Conservation (phyloP, 805 yeast genomes). For the Kluyveromyces aestuarii region DNA sequence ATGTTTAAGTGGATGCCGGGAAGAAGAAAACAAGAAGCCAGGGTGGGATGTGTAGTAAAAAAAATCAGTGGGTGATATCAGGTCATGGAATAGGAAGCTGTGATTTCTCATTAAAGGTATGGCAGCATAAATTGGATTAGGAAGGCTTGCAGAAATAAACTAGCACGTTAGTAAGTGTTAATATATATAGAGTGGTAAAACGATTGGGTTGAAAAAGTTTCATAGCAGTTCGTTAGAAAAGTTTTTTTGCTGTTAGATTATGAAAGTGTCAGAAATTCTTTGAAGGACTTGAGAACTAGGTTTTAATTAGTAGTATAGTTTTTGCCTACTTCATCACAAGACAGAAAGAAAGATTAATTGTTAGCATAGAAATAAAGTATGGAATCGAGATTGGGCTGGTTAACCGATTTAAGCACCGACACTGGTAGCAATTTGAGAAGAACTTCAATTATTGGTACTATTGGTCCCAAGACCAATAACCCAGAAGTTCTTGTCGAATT, state of each 20-base stretch:
- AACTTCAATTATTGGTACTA: conserved; percentile 95
- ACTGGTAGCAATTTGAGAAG: conserved; percentile 82
- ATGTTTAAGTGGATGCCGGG: not conserved
- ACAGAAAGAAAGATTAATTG: too few relatives aligned
- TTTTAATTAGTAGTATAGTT: not conserved
- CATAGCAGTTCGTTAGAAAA: not conserved
- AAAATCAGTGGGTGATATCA: not conserved
- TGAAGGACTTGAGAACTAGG: not conserved
- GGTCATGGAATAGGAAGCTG: not conserved
- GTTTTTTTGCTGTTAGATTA: too few relatives aligned
- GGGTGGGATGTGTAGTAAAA: not conserved
- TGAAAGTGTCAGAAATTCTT: not conserved
- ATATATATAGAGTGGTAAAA: not conserved
- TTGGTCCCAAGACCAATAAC: conserved; percentile 95
- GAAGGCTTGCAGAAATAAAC: not conserved
- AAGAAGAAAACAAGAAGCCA: not conserved
- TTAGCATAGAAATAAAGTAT: conserved; percentile 17
- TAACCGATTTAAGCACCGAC: conserved; percentile 66
- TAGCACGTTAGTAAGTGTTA: not conserved
- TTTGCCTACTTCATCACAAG: not conserved
- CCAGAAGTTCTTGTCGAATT: conserved; percentile 76
- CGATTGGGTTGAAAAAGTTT: not conserved
- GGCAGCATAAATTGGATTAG: not conserved
- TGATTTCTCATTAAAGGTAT: not conserved
- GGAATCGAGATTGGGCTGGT: conserved; percentile 66